Percentiles rank a stretch among this genome's conserved stretches.
Conservation (phyloP, 768 basidiomycete genomes). For the Boletus pseudopeckii region DNA sequence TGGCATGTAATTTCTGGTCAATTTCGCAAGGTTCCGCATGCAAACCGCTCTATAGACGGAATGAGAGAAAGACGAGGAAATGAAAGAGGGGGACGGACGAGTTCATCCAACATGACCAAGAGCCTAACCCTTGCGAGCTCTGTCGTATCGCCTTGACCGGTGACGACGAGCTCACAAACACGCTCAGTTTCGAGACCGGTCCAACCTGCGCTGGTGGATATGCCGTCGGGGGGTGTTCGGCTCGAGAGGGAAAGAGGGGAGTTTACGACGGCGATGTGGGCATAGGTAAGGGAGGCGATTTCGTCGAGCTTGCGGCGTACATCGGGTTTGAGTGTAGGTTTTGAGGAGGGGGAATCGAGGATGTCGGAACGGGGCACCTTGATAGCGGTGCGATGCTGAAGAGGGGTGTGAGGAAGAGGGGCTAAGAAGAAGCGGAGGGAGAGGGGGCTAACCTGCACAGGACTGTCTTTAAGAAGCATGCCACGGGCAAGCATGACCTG, state of each 20-base stretch:
- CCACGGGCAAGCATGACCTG: constrained; percentile 91
- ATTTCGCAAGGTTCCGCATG: constrained; percentile 91
- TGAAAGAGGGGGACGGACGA: constrained; percentile 52
- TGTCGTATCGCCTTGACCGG: constrained; percentile 84
- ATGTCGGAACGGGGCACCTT: constrained; percentile 92
- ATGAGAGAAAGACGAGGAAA: neutral
- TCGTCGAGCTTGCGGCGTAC: constrained; percentile 87
- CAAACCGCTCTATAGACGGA: constrained; percentile 66
- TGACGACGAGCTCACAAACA: constrained; percentile 89
- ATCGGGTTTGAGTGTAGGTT: constrained; percentile 76
- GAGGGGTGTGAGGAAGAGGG: constrained; percentile 16
- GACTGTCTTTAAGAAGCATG: constrained; percentile 85
- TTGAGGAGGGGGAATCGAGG: constrained; percentile 77
- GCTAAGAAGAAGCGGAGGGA: neutral
- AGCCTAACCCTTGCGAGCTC: constrained; percentile 88
- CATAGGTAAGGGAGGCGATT: constrained; percentile 87
- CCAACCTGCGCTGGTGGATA: constrained; percentile 75
- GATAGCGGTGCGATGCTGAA: constrained; percentile 79
- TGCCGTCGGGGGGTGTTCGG: constrained; percentile 73
- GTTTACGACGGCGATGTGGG: constrained; percentile 93
- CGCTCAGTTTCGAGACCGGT: constrained; percentile 92
- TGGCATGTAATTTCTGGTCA: constrained; percentile 90
- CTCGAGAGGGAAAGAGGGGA: constrained; percentile 72
- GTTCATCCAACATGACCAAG: constrained; percentile 91
- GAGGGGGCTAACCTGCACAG: constrained; percentile 60